Conservation (phyloP, 179 eudicot species). For the Drosera spatulata region DNA sequence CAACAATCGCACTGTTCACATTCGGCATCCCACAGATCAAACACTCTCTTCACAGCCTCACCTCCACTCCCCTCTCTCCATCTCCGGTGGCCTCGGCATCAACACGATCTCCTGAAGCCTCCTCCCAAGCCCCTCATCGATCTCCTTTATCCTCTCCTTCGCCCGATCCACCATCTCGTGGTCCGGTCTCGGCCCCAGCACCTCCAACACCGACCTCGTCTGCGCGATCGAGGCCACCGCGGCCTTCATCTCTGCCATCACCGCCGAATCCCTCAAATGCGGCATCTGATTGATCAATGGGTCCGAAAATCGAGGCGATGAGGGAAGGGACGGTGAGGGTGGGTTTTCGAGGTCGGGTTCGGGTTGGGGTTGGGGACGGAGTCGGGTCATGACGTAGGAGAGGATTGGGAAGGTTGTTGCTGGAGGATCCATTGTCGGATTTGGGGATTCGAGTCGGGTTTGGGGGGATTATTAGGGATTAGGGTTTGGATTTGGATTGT, state of each 20-base stretch:
- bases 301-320: constrained; percentile 11
- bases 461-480: too few species aligned
- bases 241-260: constrained; percentile 47
- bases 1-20: too few species aligned
- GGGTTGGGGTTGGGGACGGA: constrained; percentile 19
- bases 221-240: constrained; percentile 68
- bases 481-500: too few species aligned
- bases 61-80: constrained; percentile 17
- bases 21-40: too few species aligned
- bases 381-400: constrained; percentile 49
- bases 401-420: constrained; percentile 51
- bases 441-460: too few species aligned
- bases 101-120: constrained; percentile 41
- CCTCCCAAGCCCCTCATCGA: constrained; percentile 25
- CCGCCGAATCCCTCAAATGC: constrained; percentile 51
- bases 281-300: constrained; percentile 73
- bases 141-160: constrained; percentile 31
- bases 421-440: constrained; percentile 73
- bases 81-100: constrained; percentile 16
- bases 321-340: constrained; percentile 1
- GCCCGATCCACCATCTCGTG: constrained; percentile 72
- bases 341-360: constrained; percentile 57
- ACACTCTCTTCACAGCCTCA: too few species aligned
- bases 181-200: constrained; percentile 68
- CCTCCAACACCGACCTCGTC: constrained; percentile 46